Base-by-base conservation (phyloP, 176 grass and related monocot genomes). In the Otatea glauca region DNA sequence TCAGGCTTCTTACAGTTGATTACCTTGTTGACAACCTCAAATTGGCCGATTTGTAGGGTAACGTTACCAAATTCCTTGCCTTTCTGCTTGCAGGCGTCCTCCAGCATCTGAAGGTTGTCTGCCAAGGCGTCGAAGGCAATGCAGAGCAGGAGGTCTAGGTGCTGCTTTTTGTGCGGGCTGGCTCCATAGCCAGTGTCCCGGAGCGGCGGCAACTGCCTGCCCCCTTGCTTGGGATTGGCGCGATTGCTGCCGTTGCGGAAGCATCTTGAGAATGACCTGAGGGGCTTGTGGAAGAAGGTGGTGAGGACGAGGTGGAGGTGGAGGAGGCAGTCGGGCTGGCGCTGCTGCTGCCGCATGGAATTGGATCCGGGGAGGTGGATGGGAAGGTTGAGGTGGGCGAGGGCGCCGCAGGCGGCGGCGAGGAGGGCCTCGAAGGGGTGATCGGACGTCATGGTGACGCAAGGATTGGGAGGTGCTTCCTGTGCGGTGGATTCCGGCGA, bases 91-190 rank as follows among this genome's bases (percentile, higher is more conserved):
- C 76, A 89, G 80, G 73, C 59, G 16, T 67, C 47, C 65, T 90
- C 86, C 38, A 95, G 69, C 78, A 77, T 29, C 11, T 88, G 87
- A 24, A 98, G 83, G 59, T 91, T 98, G 68, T 88, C 92, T 4
- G 86, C 71, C 47, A 98, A 60, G 70, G 89, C 81, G 14, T 95
- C 93, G 64, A 95, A 82, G 11, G 96, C 89, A 83, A 92, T 77
- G 86, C 91, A 98, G 54, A 98, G 89, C 63, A 98, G 86, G 17
- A 95, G 74, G 38, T 98, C 88, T 1, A 95, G 72, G n/a, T 82
- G 82, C 67, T 76, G 75, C 76, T 17, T 69, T 20, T 41, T 79
- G 6, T 14, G 38, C 27, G 10, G 71, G 56, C 17, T 54, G 17
- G 51, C 17, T 54, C 51, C 51, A 54, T 16, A 54, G 51, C 37